phyloP scores from a whole-genome alignment of 495 filamentous ascomycete species.

The Parachaetomium inaequale region DNA sequence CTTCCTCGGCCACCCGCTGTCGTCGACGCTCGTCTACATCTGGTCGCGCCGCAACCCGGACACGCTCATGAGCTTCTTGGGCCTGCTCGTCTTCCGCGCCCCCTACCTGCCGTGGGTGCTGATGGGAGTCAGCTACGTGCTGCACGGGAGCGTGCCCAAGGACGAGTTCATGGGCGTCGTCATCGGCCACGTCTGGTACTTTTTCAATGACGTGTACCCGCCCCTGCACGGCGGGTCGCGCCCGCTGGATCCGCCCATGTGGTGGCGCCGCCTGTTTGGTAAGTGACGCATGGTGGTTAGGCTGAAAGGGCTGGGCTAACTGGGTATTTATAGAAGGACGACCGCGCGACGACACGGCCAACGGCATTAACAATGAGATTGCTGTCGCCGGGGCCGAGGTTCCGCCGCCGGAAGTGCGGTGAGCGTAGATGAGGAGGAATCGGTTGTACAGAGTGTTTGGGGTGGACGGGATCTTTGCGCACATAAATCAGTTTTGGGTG shows the following conservation, averaged over 20 bases:
- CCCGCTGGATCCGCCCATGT: conserved; percentile 84
- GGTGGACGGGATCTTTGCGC: neutral
- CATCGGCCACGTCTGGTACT: conserved; percentile 97
- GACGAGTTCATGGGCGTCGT: conserved; percentile 93
- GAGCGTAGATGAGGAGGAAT: neutral
- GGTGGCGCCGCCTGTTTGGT: conserved; percentile 87
- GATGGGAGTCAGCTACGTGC: conserved; percentile 79
- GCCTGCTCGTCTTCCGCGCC: conserved; percentile 83
- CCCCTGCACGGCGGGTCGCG: conserved; percentile 78
- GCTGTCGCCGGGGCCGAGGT: conserved; percentile 44
- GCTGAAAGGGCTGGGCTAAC: conserved; percentile 8
- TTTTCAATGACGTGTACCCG: conserved; percentile 95
- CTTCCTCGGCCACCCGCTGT: conserved; percentile 87
- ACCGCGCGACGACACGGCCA: conserved; percentile 43
- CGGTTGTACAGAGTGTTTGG: conserved; percentile 1
- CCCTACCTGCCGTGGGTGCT: conserved; percentile 96
- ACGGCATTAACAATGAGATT: conserved; percentile 51
- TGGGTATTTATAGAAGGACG: conserved; percentile 34
- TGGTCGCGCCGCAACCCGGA: conserved; percentile 95
- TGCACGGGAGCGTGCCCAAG: conserved; percentile 85
- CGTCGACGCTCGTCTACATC: conserved; percentile 92
- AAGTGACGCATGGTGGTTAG: neutral
- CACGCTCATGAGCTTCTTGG: conserved; percentile 84
- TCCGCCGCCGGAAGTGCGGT: conserved; percentile 32
- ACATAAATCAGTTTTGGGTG: neutral